Base-by-base conservation (phyloP, 139 green algal species). In the Eudorina sp. region DNA sequence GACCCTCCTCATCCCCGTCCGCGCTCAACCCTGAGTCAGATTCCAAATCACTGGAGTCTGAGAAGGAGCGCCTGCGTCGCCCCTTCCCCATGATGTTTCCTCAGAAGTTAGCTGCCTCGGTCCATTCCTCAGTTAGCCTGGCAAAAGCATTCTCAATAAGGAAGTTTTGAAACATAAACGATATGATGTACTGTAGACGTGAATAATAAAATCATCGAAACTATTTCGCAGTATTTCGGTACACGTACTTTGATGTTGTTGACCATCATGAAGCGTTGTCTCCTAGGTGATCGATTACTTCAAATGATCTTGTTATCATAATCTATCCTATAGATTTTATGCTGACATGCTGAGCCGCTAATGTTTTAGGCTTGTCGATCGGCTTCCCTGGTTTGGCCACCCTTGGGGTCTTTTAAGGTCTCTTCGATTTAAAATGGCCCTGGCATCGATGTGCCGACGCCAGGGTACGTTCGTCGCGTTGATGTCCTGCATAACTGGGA, bases 391-490 rank as follows among this genome's bases (percentile, higher is more conserved):
- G n/a, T n/a, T n/a, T n/a, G n/a, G n/a, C n/a, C n/a, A n/a, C n/a
- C n/a, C n/a, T n/a, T n/a, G n/a, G n/a, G n/a, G n/a, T 25, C 27
- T 34, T 72, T 72, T 29, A 3, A 3, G 19, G 6, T 72, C 11
- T 19, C 2, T 34, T 72, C 21, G 27, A 72, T 38, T 36, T 29
- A 38, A 23, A 36, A 84, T 84, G 76, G 76, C 76, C 76, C 76
- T 84, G 31, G 76, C 51, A 36, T 53, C 72, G 4, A 40, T 84
- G 27, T 19, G 76, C 7, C 76, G 76, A 72, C 76, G 76, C 53
- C 76, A 84, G 53, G 76, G 76, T 84, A 68, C 21, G 76, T 8
- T 58, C 51, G 51, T 58, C 13, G 51, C 16, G 51, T 58, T 58
- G 51, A n/a, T n/a, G n/a, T n/a, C n/a, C 16, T 72, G 23, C 62